These are phyloP conservation scores for Entoloma clypeatum DNA, from an alignment of 1,284 basidiomycete species.

Conservation along the genomic window DNA sequence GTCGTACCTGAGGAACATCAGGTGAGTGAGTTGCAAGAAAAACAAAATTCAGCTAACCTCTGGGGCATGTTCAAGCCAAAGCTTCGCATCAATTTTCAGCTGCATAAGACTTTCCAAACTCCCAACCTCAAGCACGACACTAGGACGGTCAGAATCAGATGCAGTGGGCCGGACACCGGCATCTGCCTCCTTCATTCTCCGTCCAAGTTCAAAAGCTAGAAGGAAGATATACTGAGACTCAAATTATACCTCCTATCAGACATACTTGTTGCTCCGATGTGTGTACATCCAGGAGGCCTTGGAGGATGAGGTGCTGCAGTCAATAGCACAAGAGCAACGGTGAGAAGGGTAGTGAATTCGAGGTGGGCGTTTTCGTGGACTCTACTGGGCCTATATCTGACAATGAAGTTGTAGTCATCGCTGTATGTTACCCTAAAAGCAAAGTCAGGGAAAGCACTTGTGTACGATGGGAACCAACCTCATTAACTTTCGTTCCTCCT, in stretches of 20 bases:
- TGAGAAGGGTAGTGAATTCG: conserved; percentile 1
- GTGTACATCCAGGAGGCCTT: conserved; percentile 5
- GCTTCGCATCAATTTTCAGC: conserved; percentile 11
- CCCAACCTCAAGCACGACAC: conserved; percentile 16
- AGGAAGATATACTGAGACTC: conserved; percentile 9
- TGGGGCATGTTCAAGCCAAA: conserved; percentile 11
- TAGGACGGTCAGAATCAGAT: conserved; percentile 10
- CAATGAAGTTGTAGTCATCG: conserved; percentile 18
- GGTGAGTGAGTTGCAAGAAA: conserved; percentile 10
- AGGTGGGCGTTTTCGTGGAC: conserved; percentile 8
- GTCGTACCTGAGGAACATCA: conserved; percentile 14
- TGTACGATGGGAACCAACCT: conserved; percentile 16
- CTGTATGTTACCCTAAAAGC: conserved; percentile 18
- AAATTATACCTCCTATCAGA: conserved; percentile 10
- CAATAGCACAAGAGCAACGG: conserved; percentile 12
- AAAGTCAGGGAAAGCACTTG: conserved; percentile 12
- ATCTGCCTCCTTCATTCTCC: conserved; percentile 16
- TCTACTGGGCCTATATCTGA: conserved; percentile 16
- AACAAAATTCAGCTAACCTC: conserved; percentile 14
- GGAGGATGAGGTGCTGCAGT: conserved; percentile 1
- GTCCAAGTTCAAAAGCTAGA: conserved; percentile 16
- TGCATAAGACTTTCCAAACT: conserved; percentile 15
- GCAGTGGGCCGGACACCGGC: conserved; percentile 5
- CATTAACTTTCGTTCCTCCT: conserved; percentile 11
- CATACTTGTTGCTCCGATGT: conserved; percentile 10